Evolutionary conservation across 768 basidiomycete genomes (phyloP), one percentile per base, ranked within the genome.

Genomic region (Psilocybe tampanensis): DNA sequence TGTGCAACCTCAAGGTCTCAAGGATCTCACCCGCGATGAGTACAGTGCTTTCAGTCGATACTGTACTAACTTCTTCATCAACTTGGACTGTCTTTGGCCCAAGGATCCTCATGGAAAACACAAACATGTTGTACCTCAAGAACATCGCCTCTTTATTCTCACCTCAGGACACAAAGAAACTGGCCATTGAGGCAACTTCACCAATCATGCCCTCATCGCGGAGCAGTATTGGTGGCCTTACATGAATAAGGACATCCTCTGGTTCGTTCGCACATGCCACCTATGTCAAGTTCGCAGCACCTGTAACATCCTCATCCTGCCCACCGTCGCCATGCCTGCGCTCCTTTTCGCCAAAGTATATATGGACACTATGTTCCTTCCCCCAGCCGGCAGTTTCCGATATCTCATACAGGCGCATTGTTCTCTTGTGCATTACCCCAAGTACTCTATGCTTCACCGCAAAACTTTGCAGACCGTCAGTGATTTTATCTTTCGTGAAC

Each of bases 191-290:
- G 65, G 66, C 0, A 55, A 64, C 32, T 69, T 60, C 52, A 54
- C 60, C 3, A 62, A 59, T 2, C 43, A 58, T 4, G 13, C 23
- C 6, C 54, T 41, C 9, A 50, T 69, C n/a, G 41, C 61, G 4
- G 53, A 63, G 39, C 60, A 59, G 9, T 66, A 60, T 47, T 67
- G 62, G 62, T 65, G 62, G 64, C 66, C 64, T 1, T 36, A 58
- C 0, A 53, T 73, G n/a, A 41, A 56, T 1, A 33, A 56, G 0
- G 66, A 74, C 33, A 44, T 76, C 1, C 24, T 51, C 0, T 71
- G 69, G 66, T 74, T 58, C 47, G 49, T 74, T 7, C 43, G 60
- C 2, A 68, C 72, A 0, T 79, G 78, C 47, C 71, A 77, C 45
- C 22, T 60, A 1, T 79, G 79, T 47, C 78, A 80, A 49, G 41